Evolutionary conservation across 257 asterid species (phyloP), one percentile per base, ranked within the genome.

Genomic region (Solanum chmielewskii): DNA sequence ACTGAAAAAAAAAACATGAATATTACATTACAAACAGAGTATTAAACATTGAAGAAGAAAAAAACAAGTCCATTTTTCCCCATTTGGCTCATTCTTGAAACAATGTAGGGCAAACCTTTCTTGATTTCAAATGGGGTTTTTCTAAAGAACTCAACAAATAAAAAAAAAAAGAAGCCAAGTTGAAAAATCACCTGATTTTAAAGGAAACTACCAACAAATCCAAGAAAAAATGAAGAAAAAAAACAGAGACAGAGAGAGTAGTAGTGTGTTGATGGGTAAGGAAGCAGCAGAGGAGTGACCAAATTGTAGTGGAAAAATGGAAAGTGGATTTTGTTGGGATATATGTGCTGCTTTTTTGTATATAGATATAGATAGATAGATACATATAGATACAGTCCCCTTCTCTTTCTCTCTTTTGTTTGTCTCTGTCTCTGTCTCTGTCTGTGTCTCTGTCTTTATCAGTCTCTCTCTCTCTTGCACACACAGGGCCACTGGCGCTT

Each of bases 401-500:
- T 84, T 84, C 44, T 69, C 80, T 39, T 39, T 27, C 49, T 66
- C 60, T 27, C 37, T 15, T 76, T 20, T 20, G 44, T 83, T 31
- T 73, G 69, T 71, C 83, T 85, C 86, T 86, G 87, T 83, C 89
- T 87, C 71, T 83, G 70, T 87, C 84, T 47, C 27, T 90, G 88
- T 89, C 37, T 35, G 4, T 35, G 39, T 37, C 39, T 37, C 39
- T 37, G 39, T 37, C 81, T 85, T 39, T 86, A 86, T 83, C 83
- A 82, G 62, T 78, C 73, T 85, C 90, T 82, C 88, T 52, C 86
- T 45, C 39, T 37, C 86, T 45, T 75, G 41, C 86, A 88, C 90
- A 86, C 88, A 56, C 89, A 88, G 70, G 73, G 93, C 89, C 85
- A 87, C 93, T 88, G 94, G 89, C 95, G 95, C 93, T 92, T 89